These are phyloP conservation scores for Friedmanniomyces endolithicus DNA, from an alignment of 495 filamentous ascomycete genomes.

Conservation along the genomic window DNA sequence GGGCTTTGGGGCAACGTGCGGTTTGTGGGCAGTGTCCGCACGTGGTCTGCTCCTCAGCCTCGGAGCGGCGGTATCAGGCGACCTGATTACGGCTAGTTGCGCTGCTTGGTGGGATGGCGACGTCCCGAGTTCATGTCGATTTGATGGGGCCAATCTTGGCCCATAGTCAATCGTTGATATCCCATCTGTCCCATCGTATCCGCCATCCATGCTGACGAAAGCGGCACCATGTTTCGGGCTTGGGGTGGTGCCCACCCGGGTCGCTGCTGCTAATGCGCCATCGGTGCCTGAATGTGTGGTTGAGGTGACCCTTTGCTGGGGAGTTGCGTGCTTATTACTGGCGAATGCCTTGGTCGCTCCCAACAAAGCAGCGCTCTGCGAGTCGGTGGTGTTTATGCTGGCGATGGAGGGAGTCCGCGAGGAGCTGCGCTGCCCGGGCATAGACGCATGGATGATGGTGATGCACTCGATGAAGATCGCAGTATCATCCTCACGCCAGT, in stretches of 20 bases:
- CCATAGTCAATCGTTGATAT: not conserved
- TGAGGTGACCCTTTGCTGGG: not conserved
- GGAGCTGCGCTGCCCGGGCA: slow-evolving; percentile 4
- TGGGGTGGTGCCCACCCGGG: not conserved
- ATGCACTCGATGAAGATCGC: not conserved
- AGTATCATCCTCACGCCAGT: slow-evolving; percentile 3
- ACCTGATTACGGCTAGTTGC: slow-evolving; percentile 7
- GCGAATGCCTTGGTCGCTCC: slow-evolving; percentile 19
- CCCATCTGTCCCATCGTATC: not conserved
- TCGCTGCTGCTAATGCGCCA: slow-evolving; percentile 41
- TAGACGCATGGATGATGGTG: slow-evolving; percentile 2
- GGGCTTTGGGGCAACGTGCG: slow-evolving; percentile 13
- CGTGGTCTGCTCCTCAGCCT: not conserved
- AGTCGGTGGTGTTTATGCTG: not conserved
- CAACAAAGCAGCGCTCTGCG: slow-evolving; percentile 15
- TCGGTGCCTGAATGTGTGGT: slow-evolving; percentile 22
- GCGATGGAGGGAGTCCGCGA: slow-evolving; percentile 2
- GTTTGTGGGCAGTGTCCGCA: not conserved
- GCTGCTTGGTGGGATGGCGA: slow-evolving; percentile 16
- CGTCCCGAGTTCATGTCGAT: not conserved
- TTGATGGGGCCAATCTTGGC: not conserved
- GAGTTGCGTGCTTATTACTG: not conserved
- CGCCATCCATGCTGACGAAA: not conserved
- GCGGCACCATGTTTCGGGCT: not conserved
- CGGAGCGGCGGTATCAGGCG: not conserved